Conservation (phyloP, 805 yeast species). For the Clavispora phyllophila region DNA sequence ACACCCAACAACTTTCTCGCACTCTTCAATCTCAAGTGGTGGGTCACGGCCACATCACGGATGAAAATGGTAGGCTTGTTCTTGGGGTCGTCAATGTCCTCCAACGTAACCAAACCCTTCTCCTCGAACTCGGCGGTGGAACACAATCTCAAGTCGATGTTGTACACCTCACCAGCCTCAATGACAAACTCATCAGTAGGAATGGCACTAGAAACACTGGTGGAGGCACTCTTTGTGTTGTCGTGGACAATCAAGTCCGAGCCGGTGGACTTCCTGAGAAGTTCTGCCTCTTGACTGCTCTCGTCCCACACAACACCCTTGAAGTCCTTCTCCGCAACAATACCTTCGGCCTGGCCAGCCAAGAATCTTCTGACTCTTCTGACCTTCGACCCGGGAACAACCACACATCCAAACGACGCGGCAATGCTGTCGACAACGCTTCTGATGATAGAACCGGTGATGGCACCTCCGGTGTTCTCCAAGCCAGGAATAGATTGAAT, state of each 20-base stretch:
- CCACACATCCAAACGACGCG: slow-evolving; percentile 71
- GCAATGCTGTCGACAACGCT: slow-evolving; percentile 81
- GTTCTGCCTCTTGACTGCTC: slow-evolving; percentile 64
- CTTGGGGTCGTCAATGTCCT: slow-evolving; percentile 57
- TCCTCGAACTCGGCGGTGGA: slow-evolving; percentile 51
- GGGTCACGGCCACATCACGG: slow-evolving; percentile 81
- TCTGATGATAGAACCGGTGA: slow-evolving; percentile 71
- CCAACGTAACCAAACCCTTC: slow-evolving; percentile 65
- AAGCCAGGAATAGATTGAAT: slow-evolving; percentile 34
- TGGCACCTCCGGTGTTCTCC: slow-evolving; percentile 19
- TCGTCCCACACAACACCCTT: slow-evolving; percentile 91
- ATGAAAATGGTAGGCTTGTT: slow-evolving; percentile 69
- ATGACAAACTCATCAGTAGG: slow-evolving; percentile 73
- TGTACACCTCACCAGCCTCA: slow-evolving; percentile 78
- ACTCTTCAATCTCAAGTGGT: slow-evolving; percentile 69
- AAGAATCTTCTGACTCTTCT: slow-evolving; percentile 89
- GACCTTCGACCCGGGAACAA: slow-evolving; percentile 89
- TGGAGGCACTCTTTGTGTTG: slow-evolving; percentile 7
- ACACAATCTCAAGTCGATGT: slow-evolving; percentile 77
- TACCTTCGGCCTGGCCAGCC: slow-evolving; percentile 92
- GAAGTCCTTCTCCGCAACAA: slow-evolving; percentile 86
- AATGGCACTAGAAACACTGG: slow-evolving; percentile 47
- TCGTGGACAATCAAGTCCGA: slow-evolving; percentile 14
- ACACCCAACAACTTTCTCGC: slow-evolving; percentile 66
- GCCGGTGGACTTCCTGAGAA: slow-evolving; percentile 36